These are phyloP conservation scores for Bryoglossum gracile DNA, from an alignment of 495 filamentous ascomycete genomes.

Conservation along the genomic window DNA sequence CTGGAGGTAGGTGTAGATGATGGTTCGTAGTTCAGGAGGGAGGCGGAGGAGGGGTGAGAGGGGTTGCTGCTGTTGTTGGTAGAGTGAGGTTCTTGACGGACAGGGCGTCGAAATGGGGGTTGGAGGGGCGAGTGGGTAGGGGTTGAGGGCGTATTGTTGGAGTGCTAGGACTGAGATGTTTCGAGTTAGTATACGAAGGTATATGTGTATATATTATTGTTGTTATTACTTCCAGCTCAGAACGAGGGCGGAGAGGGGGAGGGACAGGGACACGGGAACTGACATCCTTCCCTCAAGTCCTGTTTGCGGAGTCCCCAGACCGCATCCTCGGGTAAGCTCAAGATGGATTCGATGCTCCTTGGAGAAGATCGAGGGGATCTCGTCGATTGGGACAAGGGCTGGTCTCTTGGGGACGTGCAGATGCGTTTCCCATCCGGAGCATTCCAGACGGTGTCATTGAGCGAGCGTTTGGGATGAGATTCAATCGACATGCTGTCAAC, in stretches of 20 bases:
- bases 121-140: conserved; percentile 4
- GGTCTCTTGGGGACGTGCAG: conserved; percentile 6
- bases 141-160: conserved; percentile 12
- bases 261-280: too few species aligned
- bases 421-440: conserved; percentile 6
- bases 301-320: conserved; percentile 15
- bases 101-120: neutral
- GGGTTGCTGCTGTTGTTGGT: neutral
- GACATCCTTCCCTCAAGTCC: too few species aligned
- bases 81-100: neutral
- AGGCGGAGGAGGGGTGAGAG: conserved; percentile 14
- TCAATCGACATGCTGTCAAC: too few species aligned
- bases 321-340: conserved; percentile 11
- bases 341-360: conserved; percentile 6
- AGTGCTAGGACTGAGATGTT: conserved; percentile 16
- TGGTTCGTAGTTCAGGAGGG: conserved; percentile 20
- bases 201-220: too few species aligned
- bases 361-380: neutral
- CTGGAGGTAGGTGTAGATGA: conserved; percentile 17
- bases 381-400: neutral
- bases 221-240: too few species aligned
- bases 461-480: neutral
- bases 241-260: too few species aligned
- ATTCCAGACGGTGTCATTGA: neutral
- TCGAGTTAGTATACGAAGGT: too few species aligned